phyloP scores from a whole-genome alignment of 176 grass and related monocot genomes.

The Triticum timopheevii region DNA sequence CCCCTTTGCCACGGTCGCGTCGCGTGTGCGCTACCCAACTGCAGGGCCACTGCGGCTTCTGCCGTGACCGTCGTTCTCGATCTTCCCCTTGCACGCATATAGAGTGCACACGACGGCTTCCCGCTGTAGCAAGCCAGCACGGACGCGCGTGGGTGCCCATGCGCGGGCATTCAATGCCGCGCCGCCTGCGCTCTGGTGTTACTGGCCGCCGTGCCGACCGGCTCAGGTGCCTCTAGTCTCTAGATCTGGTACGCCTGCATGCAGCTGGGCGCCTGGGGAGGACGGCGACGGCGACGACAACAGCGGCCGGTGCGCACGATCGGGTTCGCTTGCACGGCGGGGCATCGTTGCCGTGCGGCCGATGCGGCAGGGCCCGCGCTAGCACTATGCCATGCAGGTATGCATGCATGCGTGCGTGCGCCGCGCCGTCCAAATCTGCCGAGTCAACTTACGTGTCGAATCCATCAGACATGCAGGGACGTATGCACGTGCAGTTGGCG shows the following conservation, averaged over 20 bases:
- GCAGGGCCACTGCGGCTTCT: not conserved
- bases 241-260: not conserved
- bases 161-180: conserved; percentile 9
- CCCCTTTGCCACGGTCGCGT: not conserved
- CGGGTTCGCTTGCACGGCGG: conserved; percentile 25
- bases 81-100: not conserved
- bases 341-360: conserved; percentile 26
- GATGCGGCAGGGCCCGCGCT: not conserved
- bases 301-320: not conserved
- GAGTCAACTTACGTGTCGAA: conserved; percentile 9
- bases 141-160: conserved; percentile 11
- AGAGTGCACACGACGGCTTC: not conserved
- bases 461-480: not conserved
- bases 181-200: not conserved
- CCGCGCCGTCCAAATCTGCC: not conserved
- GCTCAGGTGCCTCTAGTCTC: conserved; percentile 21
- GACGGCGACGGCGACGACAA: not conserved
- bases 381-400: not conserved
- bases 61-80: not conserved
- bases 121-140: not conserved
- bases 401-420: not conserved
- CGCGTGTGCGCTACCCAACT: conserved; percentile 14
- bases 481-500: not conserved
- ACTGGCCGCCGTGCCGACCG: not conserved
- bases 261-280: not conserved